Evolutionary conservation across 352 stramenopile species (phyloP), one percentile per base, ranked within the genome.

Genomic region (Globisporangium emineosum): DNA sequence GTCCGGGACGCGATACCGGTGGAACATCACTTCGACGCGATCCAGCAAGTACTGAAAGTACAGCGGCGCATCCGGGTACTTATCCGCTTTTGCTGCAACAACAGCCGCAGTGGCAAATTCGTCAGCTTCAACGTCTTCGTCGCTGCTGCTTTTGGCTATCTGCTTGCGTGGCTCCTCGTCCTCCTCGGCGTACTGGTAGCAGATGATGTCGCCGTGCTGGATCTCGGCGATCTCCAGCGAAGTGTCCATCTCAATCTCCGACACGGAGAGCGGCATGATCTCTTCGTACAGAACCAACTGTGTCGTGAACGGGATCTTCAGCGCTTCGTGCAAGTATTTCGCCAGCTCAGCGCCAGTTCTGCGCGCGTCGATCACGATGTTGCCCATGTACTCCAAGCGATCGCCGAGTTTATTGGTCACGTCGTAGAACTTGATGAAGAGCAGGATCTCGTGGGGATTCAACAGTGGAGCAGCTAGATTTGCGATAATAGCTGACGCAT

Each of bases 341-440:
- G 70, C 73, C 3, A 94, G 58, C 9, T 84, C 71, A 0, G 73
- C 71, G 13, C 87, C 84, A 47, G 84, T 91, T 29, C 79, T 71
- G 13, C 81, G 77, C 5, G 77, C 60, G 67, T 93, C 79, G 19
- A 94, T 74, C 3, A 94, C 35, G 8, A 96, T 64, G 57, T 92
- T 96, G 0, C 88, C 88, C 62, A 89, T 76, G 50, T 96, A 96
- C 64, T 86, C 74, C 29, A 96, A 69, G 5, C 88, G 79, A 2
- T 96, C 79, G 5, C 63, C 66, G 0, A 94, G 73, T 8, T 72
- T 66, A n/a, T 74, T 81, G 21, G 69, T 83, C 9, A 84, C 27
- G 58, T 96, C 81, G 56, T 96, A 96, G 35, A 79, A 88, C 75
- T 96, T 96, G 67, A 96, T 72, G 57, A 96, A 93, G 17, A 96